Conservation (phyloP, 2,329 filamentous ascomycete species). For the Ophiostoma montium region DNA sequence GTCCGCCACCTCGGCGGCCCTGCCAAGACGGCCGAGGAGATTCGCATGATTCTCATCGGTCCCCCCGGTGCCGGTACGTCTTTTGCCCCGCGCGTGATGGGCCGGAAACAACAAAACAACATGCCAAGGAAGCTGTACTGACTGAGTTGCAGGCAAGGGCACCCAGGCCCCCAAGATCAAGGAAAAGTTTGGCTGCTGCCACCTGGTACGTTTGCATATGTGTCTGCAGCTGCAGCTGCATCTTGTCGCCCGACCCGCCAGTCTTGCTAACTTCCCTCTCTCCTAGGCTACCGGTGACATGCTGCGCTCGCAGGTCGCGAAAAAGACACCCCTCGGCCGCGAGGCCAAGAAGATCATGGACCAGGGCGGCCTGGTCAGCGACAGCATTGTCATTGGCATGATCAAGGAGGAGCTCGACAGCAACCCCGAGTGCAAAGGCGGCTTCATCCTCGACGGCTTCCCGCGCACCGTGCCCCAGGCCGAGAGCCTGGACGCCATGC, state of each 20-base stretch:
- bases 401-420: slow-evolving; percentile 92
- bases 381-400: slow-evolving; percentile 99
- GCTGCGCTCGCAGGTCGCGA: slow-evolving; percentile 94
- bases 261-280: slow-evolving; percentile 2
- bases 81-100: not conserved
- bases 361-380: slow-evolving; percentile 88
- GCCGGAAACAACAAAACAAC: slow-evolving; percentile 11
- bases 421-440: slow-evolving; percentile 92
- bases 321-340: slow-evolving; percentile 86
- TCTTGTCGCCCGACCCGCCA: not conserved
- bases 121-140: not conserved
- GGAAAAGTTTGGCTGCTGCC: slow-evolving; percentile 94
- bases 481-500: slow-evolving; percentile 88
- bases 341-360: slow-evolving; percentile 99
- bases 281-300: slow-evolving; percentile 90
- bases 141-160: slow-evolving; percentile 63
- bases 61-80: slow-evolving; percentile 87
- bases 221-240: not conserved
- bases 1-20: slow-evolving; percentile 46
- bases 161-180: slow-evolving; percentile 97
- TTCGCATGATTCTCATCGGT: slow-evolving; percentile 96
- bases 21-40: slow-evolving; percentile 43
- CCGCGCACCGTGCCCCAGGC: slow-evolving; percentile 93
- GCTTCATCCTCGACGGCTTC: slow-evolving; percentile 98
- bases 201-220: slow-evolving; percentile 53